Conservation (phyloP, 768 basidiomycete genomes). For the Paxillus rubicundulus region DNA sequence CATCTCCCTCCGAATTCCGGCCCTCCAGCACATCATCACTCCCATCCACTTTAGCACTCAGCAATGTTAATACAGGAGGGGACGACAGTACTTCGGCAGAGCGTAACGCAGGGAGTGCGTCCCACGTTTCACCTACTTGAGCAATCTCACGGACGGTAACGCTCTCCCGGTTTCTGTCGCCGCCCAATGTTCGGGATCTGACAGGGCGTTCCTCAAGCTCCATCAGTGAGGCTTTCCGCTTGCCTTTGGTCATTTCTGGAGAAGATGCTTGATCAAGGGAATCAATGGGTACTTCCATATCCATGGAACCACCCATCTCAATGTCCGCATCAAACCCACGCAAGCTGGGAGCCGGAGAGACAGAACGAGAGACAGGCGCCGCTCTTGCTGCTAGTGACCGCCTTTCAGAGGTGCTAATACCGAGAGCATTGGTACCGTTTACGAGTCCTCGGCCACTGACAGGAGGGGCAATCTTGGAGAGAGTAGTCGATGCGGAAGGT, state of each 20-base stretch:
- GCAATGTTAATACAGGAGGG: constrained; percentile 58
- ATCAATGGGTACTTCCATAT: constrained; percentile 55
- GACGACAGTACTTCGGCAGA: constrained; percentile 34
- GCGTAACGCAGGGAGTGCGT: constrained; percentile 20
- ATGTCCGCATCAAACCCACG: constrained; percentile 46
- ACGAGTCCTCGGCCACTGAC: background rate
- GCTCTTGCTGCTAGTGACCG: constrained; percentile 27
- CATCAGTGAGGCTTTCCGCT: constrained; percentile 47
- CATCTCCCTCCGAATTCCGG: constrained; percentile 67
- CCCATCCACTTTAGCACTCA: constrained; percentile 62
- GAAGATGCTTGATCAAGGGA: constrained; percentile 45
- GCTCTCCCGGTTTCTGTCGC: constrained; percentile 53
- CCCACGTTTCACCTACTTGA: constrained; percentile 12
- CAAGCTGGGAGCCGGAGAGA: constrained; percentile 50
- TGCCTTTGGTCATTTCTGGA: constrained; percentile 41
- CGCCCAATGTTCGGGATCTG: constrained; percentile 63
- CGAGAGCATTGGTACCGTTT: background rate
- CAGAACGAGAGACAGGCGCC: constrained; percentile 24
- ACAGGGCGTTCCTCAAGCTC: constrained; percentile 39
- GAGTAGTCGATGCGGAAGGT: constrained; percentile 34
- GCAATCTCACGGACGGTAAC: constrained; percentile 56
- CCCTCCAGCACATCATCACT: constrained; percentile 71
- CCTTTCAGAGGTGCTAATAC: constrained; percentile 8
- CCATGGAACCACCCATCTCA: constrained; percentile 44
- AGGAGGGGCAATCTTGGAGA: constrained; percentile 4